Percentiles rank a stretch among this genome's conserved stretches.
Conservation (phyloP, 1,284 basidiomycete genomes). For the Kalmanozyma brasiliensis region DNA sequence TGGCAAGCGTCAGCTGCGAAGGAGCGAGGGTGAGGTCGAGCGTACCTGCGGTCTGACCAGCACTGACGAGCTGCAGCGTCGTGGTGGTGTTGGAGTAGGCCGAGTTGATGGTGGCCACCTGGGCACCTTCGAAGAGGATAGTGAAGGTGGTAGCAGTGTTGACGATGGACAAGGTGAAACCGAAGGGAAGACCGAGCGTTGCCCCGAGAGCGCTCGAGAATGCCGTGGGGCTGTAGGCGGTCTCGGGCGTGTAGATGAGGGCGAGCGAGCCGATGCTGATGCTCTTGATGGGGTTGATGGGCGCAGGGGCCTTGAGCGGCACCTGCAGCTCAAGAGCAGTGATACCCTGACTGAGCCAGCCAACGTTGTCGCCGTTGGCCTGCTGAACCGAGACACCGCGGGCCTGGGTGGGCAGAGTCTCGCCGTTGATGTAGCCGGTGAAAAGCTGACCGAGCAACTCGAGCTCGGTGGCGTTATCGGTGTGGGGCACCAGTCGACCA, state of each 20-base stretch:
- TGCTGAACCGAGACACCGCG: slow-evolving; percentile 72
- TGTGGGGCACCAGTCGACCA: slow-evolving; percentile 75
- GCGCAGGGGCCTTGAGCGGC: slow-evolving; percentile 73
- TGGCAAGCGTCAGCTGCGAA: slow-evolving; percentile 73
- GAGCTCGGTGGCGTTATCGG: slow-evolving; percentile 71
- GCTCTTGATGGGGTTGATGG: slow-evolving; percentile 77
- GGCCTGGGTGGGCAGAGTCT: slow-evolving; percentile 74
- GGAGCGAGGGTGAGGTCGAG: slow-evolving; percentile 77
- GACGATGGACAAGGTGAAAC: slow-evolving; percentile 77
- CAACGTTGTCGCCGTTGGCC: slow-evolving; percentile 74
- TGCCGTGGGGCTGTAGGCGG: slow-evolving; percentile 74
- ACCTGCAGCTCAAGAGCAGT: slow-evolving; percentile 73
- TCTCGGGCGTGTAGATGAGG: slow-evolving; percentile 73
- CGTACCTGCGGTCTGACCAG: slow-evolving; percentile 75
- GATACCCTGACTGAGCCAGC: slow-evolving; percentile 78
- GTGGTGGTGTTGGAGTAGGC: slow-evolving; percentile 40
- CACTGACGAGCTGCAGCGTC: slow-evolving; percentile 48
- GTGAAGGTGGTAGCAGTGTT: slow-evolving; percentile 75
- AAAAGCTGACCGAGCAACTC: slow-evolving; percentile 75
- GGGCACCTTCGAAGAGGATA: slow-evolving; percentile 74
- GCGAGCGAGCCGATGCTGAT: slow-evolving; percentile 77
- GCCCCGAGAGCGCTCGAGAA: slow-evolving; percentile 76
- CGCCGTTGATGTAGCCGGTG: slow-evolving; percentile 79
- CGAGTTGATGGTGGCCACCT: slow-evolving; percentile 71
- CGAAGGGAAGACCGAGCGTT: slow-evolving; percentile 78